These are phyloP conservation scores for Paramecium caudatum DNA, from an alignment of 73 alveolate genomes.

Conservation along the genomic window DNA sequence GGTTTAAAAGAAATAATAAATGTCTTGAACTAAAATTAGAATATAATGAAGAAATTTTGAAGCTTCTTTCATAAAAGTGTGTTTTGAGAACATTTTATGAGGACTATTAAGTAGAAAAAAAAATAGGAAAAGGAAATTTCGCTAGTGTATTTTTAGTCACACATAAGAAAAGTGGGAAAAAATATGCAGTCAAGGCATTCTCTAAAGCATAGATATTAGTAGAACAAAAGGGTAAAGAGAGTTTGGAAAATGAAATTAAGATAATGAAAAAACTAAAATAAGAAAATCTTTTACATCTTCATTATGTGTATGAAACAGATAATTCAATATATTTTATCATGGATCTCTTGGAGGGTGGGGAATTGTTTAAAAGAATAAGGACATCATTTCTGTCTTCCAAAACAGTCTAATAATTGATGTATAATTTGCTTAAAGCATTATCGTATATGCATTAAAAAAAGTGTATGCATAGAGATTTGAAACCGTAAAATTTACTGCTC, in stretches of 20 bases:
- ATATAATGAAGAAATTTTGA: no score
- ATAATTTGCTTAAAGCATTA: conserved; percentile 12
- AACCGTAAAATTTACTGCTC: conserved; percentile 65
- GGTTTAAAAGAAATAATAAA: no score
- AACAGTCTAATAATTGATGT: not conserved
- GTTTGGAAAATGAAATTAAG: conserved; percentile 1
- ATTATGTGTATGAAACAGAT: conserved; percentile 28
- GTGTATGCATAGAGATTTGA: conserved; percentile 67
- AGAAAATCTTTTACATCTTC: not conserved
- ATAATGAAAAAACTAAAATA: not conserved
- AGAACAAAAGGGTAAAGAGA: not conserved
- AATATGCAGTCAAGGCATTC: conserved; percentile 25
- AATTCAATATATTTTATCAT: not conserved
- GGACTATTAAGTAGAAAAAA: not conserved
- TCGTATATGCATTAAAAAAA: conserved; percentile 58
- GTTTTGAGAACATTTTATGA: conserved; percentile 6
- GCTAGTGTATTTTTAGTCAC: conserved; percentile 28
- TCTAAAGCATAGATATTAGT: not conserved
- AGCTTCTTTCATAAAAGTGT: no score
- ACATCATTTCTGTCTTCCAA: not conserved
- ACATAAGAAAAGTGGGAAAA: not conserved
- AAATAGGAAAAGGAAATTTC: conserved; percentile 19
- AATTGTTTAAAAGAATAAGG: not conserved
- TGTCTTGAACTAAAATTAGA: no score
- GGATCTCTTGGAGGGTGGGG: conserved; percentile 39